Evolutionary conservation across 1,284 basidiomycete species (phyloP).

Genomic region (Trametes sp.): DNA sequence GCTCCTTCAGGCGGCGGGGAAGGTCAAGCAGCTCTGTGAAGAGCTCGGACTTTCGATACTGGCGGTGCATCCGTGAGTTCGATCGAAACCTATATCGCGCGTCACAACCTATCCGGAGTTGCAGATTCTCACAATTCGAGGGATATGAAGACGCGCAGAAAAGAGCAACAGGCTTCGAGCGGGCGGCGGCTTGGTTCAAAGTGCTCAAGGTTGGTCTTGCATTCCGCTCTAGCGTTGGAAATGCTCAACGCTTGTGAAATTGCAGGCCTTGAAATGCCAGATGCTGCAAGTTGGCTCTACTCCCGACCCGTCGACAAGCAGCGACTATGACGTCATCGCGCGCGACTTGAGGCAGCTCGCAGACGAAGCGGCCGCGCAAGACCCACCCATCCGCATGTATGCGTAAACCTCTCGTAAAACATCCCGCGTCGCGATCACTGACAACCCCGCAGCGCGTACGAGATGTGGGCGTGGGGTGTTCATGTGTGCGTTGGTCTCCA

Average conservation of each 20-base stretch:
- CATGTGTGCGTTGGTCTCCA: slow-evolving; percentile 37
- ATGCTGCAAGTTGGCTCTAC: slow-evolving; percentile 43
- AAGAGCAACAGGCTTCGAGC: slow-evolving; percentile 30
- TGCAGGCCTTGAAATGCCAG: slow-evolving; percentile 34
- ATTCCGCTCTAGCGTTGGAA: too few species aligned
- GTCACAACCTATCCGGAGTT: too few species aligned
- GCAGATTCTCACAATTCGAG: slow-evolving; percentile 41
- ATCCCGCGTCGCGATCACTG: neutral
- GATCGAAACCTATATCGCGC: too few species aligned
- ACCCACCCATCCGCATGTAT: slow-evolving; percentile 43
- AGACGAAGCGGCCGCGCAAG: slow-evolving; percentile 38
- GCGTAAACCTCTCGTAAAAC: slow-evolving; percentile 5
- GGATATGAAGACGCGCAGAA: slow-evolving; percentile 35
- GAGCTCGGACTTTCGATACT: slow-evolving; percentile 34
- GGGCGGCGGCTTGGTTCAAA: slow-evolving; percentile 41
- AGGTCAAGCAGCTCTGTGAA: slow-evolving; percentile 33
- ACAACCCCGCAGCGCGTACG: slow-evolving; percentile 38
- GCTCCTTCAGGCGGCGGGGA: slow-evolving; percentile 32
- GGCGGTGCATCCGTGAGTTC: slow-evolving; percentile 37
- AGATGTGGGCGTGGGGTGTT: slow-evolving; percentile 45
- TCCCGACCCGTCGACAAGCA: slow-evolving; percentile 36
- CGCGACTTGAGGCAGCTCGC: slow-evolving; percentile 40
- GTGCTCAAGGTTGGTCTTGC: slow-evolving; percentile 35
- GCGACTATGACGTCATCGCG: slow-evolving; percentile 40
- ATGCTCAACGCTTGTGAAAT: neutral